Percentiles rank a stretch among this genome's conserved stretches.
phyloP scores from a whole-genome alignment of 2,329 filamentous ascomycete genomes.

The Dactylellina drechsleri region DNA sequence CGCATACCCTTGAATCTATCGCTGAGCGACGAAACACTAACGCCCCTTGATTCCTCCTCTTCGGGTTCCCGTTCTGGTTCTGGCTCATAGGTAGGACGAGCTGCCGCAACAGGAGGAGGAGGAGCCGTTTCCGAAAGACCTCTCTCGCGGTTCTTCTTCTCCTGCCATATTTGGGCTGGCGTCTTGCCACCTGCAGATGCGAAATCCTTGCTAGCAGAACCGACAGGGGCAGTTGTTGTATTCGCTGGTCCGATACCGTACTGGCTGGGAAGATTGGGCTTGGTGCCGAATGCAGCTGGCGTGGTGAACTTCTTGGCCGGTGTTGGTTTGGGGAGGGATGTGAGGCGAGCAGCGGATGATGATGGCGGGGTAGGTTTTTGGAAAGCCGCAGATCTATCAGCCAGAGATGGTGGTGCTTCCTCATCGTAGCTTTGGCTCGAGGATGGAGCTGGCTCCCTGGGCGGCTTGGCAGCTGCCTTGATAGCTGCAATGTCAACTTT shows the following conservation, averaged over 20 bases:
- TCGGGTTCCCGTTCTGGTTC: conserved; percentile 66
- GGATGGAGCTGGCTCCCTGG: conserved; percentile 61
- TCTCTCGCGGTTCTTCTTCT: conserved; percentile 88
- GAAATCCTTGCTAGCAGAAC: conserved; percentile 88
- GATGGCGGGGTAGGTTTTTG: conserved; percentile 62
- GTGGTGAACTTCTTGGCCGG: conserved; percentile 86
- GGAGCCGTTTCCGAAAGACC: conserved; percentile 66
- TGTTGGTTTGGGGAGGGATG: conserved; percentile 91
- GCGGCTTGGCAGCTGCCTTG: conserved; percentile 80
- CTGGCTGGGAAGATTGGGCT: conserved; percentile 80
- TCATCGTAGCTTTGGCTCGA: conserved; percentile 61
- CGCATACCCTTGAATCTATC: conserved; percentile 78
- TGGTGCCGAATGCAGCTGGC: conserved; percentile 79
- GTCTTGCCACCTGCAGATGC: conserved; percentile 96
- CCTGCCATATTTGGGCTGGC: conserved; percentile 94
- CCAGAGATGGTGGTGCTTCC: conserved; percentile 70
- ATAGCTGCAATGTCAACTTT: conserved; percentile 98
- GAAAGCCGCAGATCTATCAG: conserved; percentile 82
- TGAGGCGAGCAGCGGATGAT: conserved; percentile 78
- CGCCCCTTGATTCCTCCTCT: conserved; percentile 68
- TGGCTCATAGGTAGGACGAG: conserved; percentile 61
- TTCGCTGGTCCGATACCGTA: conserved; percentile 72
- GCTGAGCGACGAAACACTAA: conserved; percentile 77
- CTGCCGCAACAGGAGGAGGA: conserved; percentile 61
- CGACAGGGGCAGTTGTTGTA: conserved; percentile 73